Base-by-base conservation (phyloP, 1,284 basidiomycete genomes). In the Rhodotorula sp. region DNA sequence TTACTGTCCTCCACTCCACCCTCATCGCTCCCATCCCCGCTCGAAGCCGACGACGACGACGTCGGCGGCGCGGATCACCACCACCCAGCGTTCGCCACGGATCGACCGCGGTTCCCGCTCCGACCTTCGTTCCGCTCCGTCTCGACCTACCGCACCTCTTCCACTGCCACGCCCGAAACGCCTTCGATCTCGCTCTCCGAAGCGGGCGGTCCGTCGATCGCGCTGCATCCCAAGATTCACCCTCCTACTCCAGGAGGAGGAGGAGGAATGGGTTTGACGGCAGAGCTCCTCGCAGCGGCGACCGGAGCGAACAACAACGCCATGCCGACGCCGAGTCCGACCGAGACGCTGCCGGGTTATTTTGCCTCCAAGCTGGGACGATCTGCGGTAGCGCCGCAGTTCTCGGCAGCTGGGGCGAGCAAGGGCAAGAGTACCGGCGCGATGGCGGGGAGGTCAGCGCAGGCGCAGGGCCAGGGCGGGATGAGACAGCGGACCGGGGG, bases 261-360 rank as follows among this genome's bases (percentile, higher is more conserved):
- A 4, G 54, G 54, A 16, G 34, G 34, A 34, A n/a, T 26, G 54
- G 54, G n/a, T 12, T 29, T 56, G 54, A 56, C 54, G 54, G 54
- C 54, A 12, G 54, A 56, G 26, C 26, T 29, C n/a, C 61, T 47
- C 10, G 46, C 60, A 2, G 31, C 48, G 5, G 52, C 26, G 43
- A 29, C 57, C 1, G 18, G 12, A 5, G 47, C 47, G 5, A 15
- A 16, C 18, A 47, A 15, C 8, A 16, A 10, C 3, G 46, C 43
- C 3, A 34, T 3, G 20, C 48, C 52, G 57, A 68, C 69, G 5
- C 51, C 73, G 29, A 71, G 67, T 29, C 73, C 73, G 56, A 74
- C 68, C 26, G 73, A 74, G 58, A 68, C 63, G n/a, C 23, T 74
- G 48, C 73, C 73, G 10, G 73, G 70, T 0, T 72, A 72, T 29